phyloP scores from a whole-genome alignment of 768 basidiomycete species.

The Leccinellum luteum region DNA sequence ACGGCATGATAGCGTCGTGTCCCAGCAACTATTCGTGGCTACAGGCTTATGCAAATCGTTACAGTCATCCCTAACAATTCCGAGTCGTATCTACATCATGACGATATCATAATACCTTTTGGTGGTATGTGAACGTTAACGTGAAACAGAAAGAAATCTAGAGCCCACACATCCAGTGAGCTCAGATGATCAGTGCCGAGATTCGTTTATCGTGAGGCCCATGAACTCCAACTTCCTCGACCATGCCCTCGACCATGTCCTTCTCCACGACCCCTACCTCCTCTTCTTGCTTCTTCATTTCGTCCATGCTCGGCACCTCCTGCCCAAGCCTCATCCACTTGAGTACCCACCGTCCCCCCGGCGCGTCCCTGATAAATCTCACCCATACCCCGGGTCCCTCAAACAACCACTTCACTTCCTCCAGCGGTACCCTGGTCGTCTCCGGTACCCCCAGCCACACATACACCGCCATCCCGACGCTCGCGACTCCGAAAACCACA shows the following conservation, averaged over 20 bases:
- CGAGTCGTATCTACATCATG: neutral
- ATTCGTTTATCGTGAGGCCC: neutral
- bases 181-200: constrained; percentile 7
- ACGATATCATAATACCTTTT: neutral
- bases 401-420: constrained; percentile 38
- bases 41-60: no score
- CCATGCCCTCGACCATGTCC: neutral
- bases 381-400: constrained; percentile 24
- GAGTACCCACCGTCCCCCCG: constrained; percentile 30
- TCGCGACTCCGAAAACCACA: constrained; percentile 31
- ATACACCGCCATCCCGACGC: constrained; percentile 32
- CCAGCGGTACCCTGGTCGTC: constrained; percentile 38
- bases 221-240: constrained; percentile 1
- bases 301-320: constrained; percentile 25
- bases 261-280: neutral
- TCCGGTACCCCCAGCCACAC: constrained; percentile 39
- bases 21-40: neutral
- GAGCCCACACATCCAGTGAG: neutral
- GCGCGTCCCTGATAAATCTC: constrained; percentile 33
- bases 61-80: neutral
- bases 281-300: constrained; percentile 15
- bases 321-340: constrained; percentile 8
- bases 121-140: no score
- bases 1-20: constrained; percentile 39
- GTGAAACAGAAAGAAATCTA: neutral